Conservation (phyloP, 2,329 filamentous ascomycete genomes). For the Lachnellula subtilissima region DNA sequence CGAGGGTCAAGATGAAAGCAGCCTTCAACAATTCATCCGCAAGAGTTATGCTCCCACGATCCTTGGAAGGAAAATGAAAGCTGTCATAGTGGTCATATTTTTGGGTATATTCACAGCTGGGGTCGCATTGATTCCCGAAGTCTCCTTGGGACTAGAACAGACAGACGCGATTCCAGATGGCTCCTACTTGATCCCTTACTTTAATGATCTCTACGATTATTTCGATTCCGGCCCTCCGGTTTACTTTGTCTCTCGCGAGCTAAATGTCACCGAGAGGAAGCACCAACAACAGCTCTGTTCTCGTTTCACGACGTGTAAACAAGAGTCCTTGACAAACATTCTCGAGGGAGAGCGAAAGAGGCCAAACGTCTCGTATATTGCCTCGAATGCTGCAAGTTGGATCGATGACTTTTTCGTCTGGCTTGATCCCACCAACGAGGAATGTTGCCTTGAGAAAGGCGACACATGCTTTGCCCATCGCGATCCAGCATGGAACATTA, state of each 20-base stretch:
- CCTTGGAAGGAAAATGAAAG: conserved; percentile 75
- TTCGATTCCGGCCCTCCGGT: conserved; percentile 88
- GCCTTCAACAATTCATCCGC: conserved; percentile 81
- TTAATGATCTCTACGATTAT: conserved; percentile 92
- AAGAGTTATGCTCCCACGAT: conserved; percentile 81
- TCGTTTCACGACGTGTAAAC: conserved; percentile 82
- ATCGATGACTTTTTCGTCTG: conserved; percentile 94
- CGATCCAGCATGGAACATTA: conserved; percentile 81
- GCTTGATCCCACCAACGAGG: conserved; percentile 64
- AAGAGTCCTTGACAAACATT: conserved; percentile 79
- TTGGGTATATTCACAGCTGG: conserved; percentile 82
- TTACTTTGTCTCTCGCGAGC: conserved; percentile 83
- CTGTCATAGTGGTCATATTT: conserved; percentile 72
- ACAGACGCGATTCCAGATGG: conserved; percentile 89
- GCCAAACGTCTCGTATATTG: conserved; percentile 79
- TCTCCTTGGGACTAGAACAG: conserved; percentile 87
- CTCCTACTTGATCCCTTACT: conserved; percentile 93
- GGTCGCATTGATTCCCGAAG: conserved; percentile 75
- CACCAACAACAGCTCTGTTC: conserved; percentile 87
- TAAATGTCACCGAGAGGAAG: conserved; percentile 70
- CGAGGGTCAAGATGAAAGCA: conserved; percentile 71
- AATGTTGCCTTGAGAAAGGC: conserved; percentile 64
- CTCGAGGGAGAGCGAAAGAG: conserved; percentile 93
- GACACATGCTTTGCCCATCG: conserved; percentile 75
- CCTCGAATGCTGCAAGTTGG: conserved; percentile 88